Evolutionary conservation across 2,329 filamentous ascomycete genomes (phyloP).

Genomic region (Neocatenulostroma microsporum): DNA sequence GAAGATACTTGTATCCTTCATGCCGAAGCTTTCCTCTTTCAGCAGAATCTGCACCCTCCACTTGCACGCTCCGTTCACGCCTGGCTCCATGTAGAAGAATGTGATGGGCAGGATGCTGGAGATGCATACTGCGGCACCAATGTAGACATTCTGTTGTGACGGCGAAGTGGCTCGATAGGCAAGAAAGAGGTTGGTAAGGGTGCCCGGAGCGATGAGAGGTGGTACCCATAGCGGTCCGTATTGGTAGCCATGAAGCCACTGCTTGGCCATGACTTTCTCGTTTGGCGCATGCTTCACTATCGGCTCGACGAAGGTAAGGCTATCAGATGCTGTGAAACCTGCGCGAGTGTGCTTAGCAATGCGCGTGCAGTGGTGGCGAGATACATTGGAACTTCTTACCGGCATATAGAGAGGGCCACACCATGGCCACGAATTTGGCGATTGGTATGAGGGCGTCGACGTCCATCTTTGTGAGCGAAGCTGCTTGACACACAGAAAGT

Average conservation of each 20-base stretch:
- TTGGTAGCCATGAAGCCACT: slow-evolving; percentile 35
- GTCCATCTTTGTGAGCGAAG: too few relatives aligned
- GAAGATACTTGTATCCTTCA: slow-evolving; percentile 18
- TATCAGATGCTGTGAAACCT: slow-evolving; percentile 22
- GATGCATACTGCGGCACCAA: slow-evolving; percentile 18
- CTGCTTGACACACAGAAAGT: too few relatives aligned
- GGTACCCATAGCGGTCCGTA: slow-evolving; percentile 31
- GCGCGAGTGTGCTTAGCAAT: slow-evolving; percentile 2
- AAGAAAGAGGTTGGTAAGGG: slow-evolving; percentile 27
- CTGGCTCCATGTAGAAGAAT: slow-evolving; percentile 33
- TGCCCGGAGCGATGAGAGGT: slow-evolving; percentile 29
- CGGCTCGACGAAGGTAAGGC: slow-evolving; percentile 30
- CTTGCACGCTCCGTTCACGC: slow-evolving; percentile 32
- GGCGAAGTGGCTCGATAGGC: slow-evolving; percentile 8
- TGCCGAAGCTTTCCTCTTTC: slow-evolving; percentile 19
- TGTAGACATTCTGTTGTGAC: slow-evolving; percentile 17
- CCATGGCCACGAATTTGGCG: slow-evolving; percentile 18
- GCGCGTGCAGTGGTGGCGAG: not conserved
- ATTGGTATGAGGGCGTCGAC: slow-evolving; percentile 3
- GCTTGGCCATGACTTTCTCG: slow-evolving; percentile 30
- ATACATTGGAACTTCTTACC: slow-evolving; percentile 20
- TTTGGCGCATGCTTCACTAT: slow-evolving; percentile 27
- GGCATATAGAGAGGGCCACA: slow-evolving; percentile 17
- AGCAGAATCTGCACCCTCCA: slow-evolving; percentile 32
- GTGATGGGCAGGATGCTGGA: slow-evolving; percentile 32